phyloP scores from a whole-genome alignment of 2,329 filamentous ascomycete genomes.

The Ophiostoma australiae region DNA sequence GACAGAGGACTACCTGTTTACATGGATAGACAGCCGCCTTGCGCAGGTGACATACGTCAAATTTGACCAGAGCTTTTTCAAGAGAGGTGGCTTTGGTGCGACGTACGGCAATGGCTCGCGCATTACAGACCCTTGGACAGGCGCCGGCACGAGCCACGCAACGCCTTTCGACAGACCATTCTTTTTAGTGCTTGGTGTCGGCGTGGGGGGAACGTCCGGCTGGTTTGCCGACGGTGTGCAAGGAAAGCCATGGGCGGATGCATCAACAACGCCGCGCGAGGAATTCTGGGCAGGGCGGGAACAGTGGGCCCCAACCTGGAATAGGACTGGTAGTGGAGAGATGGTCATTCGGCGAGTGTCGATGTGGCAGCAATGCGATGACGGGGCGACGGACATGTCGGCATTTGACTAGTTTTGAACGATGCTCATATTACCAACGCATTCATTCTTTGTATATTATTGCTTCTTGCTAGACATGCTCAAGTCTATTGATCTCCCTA shows the following conservation, averaged over 20 bases:
- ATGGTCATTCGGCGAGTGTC: slow-evolving; percentile 24
- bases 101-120: slow-evolving; percentile 22
- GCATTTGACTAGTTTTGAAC: background rate
- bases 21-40: slow-evolving; percentile 24
- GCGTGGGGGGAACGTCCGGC: slow-evolving; percentile 46
- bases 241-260: slow-evolving; percentile 26
- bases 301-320: slow-evolving; percentile 17
- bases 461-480: no score
- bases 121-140: slow-evolving; percentile 20
- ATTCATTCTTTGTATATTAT: no score
- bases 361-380: slow-evolving; percentile 27
- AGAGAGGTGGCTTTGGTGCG: slow-evolving; percentile 18
- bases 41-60: slow-evolving; percentile 24
- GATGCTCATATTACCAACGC: no score
- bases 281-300: slow-evolving; percentile 25
- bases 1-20: slow-evolving; percentile 25
- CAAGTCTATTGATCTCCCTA: no score
- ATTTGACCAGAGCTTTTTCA: slow-evolving; percentile 20
- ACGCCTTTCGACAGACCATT: slow-evolving; percentile 51
- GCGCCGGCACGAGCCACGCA: slow-evolving; percentile 15
- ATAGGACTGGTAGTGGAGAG: slow-evolving; percentile 25
- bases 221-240: slow-evolving; percentile 37
- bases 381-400: slow-evolving; percentile 21
- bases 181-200: slow-evolving; percentile 49
- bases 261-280: slow-evolving; percentile 16